phyloP scores from a whole-genome alignment of 23 red algal genomes.

The Gracilaria domingensis region DNA sequence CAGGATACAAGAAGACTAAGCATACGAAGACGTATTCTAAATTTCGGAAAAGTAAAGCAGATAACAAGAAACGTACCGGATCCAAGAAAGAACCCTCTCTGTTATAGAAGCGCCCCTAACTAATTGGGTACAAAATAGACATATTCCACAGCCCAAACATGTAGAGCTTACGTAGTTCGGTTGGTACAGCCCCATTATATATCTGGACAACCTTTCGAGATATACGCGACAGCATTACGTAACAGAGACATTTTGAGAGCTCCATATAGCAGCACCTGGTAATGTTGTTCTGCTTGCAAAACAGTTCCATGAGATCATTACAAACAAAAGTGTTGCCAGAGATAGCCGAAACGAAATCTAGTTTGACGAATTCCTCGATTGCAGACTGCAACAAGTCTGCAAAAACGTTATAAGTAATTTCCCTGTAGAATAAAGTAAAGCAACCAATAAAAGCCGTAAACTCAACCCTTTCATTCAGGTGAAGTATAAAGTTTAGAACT shows the following conservation, averaged over 20 bases:
- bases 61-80: too few relatives aligned
- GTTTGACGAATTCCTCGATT: neutral
- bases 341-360: neutral
- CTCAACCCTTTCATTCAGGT: neutral
- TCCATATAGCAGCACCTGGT: neutral
- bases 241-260: neutral
- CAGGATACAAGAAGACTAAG: too few relatives aligned
- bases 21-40: too few relatives aligned
- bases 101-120: too few relatives aligned
- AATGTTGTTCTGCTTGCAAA: neutral
- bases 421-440: neutral
- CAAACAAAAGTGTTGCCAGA: neutral
- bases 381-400: neutral
- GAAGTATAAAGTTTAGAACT: neutral
- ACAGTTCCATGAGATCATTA: neutral
- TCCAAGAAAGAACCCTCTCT: too few relatives aligned
- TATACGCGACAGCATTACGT: neutral
- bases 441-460: neutral
- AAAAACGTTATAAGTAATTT: neutral
- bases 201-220: neutral
- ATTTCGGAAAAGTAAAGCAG: too few relatives aligned
- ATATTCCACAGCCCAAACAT: neutral
- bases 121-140: too few relatives aligned
- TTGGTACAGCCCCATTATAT: neutral
- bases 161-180: neutral